These are phyloP conservation scores for Botrytis byssoidea DNA, from an alignment of 2,329 filamentous ascomycete species.

Conservation along the genomic window DNA sequence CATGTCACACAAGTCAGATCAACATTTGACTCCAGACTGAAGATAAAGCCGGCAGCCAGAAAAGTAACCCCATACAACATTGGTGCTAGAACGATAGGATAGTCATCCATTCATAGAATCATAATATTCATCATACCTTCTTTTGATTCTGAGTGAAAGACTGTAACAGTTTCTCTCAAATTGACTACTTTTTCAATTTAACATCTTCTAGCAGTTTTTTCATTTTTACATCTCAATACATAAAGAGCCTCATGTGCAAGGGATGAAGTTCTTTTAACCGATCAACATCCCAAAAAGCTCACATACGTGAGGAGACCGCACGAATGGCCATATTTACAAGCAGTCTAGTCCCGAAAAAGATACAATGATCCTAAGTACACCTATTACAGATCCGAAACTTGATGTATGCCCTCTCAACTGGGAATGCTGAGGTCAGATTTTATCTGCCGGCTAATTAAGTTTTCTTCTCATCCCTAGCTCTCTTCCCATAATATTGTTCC, in stretches of 20 bases:
- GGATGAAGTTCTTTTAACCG: background rate
- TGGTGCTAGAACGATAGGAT: background rate
- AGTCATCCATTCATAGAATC: background rate
- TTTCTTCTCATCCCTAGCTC: slow-evolving; percentile 26
- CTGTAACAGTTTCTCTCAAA: background rate
- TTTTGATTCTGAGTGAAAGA: background rate
- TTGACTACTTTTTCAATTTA: background rate
- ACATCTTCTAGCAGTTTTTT: background rate
- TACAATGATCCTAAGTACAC: background rate
- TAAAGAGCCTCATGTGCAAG: slow-evolving; percentile 1
- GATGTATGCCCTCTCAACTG: background rate
- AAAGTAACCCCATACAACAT: background rate
- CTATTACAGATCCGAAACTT: background rate
- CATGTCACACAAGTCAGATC: background rate
- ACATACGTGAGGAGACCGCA: background rate
- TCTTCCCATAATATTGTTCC: slow-evolving; percentile 28
- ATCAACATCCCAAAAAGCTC: slow-evolving; percentile 8
- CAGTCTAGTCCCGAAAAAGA: background rate
- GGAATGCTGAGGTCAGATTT: slow-evolving; percentile 12
- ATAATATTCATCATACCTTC: background rate
- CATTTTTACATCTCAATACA: background rate
- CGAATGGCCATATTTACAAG: background rate
- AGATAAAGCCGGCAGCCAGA: background rate
- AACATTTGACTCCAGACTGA: background rate
- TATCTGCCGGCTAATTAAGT: slow-evolving; percentile 12